Evolutionary conservation across 148 eudicot genomes (phyloP), one percentile per base, ranked within the genome.

Genomic region (Diospyros lotus): DNA sequence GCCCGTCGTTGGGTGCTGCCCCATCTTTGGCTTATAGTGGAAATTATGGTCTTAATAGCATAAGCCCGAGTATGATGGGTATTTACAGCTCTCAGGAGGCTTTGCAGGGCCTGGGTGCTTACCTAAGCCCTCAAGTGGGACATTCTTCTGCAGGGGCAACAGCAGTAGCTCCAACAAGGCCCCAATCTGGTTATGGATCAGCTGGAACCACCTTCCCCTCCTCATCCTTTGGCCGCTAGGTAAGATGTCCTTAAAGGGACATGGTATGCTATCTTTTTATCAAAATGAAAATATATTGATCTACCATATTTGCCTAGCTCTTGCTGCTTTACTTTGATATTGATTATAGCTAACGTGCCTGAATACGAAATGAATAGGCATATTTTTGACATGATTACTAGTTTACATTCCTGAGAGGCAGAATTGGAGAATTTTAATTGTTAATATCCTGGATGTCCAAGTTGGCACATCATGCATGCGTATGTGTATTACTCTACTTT

Each of bases 71-170:
- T 53, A 44, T 86, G 75, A 81, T 86, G 14, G 86, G 75, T 18
- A 55, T 62, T 60, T 86, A 83, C 74, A 79, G 81, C 51, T 58
- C 86, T 10, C 83, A 82, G 41, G 79, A 79, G 17, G 84, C 82
- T 74, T 73, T 82, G 75, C 80, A 76, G 54, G 86, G 86, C 68
- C 64, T 78, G 39, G 79, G 82, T 71, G 77, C 81, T 54, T 86
- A 73, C 64, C 84, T 83, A 75, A 76, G 64, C 61, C 64, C 78
- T 55, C 83, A 83, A 56, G 12, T 75, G 58, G 84, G 89, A 42
- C 80, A 76, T 9, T 73, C 82, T 50, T 74, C 89, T 38, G 70
- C 75, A 2, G 82, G 74, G 38, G 72, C 73, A 8, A 65, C 77
- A 8, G 72, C 73, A 39, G 59, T 68, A 5, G 75, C 75, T 1